Base-by-base conservation (phyloP, 1,284 basidiomycete genomes). In the Tremellales sp. region DNA sequence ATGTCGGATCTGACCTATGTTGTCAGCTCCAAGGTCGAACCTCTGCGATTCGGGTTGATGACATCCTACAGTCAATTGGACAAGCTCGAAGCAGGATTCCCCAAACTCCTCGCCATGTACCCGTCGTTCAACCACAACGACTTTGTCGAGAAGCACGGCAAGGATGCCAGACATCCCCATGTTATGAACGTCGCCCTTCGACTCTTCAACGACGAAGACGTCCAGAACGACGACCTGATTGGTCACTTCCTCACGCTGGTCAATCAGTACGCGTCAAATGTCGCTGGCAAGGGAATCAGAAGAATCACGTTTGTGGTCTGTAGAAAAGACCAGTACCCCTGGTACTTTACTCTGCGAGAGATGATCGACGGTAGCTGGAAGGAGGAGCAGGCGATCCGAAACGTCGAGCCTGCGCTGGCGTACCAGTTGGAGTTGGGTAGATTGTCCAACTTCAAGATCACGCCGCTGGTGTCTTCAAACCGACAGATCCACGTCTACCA, bases 391-490 rank as follows among this genome's bases (percentile, higher is more conserved):
- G 85, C 92, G 10, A 95, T 99, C 69, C 86, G 94, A 72, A 97
- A 98, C 77, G 92, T 97, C 56, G 95, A 99, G 71, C 95, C 95
- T 24, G 95, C 95, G 31, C 79, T 98, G 41, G 95, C 95, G 29
- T 98, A 92, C 82, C 95, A 98, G 76, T 81, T 99, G 43, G 95
- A 99, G 74, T 84, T 99, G 48, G 87, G 86, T 72, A 87, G 95
- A 43, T 79, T 99, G 55, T 94, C 92, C 35, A 88, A 95, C 78
- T 98, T 97, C 77, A 91, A 95, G 73, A 81, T 99, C 69, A 89
- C 84, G 34, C 93, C 95, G 40, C 83, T 85, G 76, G 87, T 92
- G 69, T 86, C 93, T 52, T 87, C 97, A 74, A 87, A 88, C 76
- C 85, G 92, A 67, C 91, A 95, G 74, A 87, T 95, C 47, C 93